phyloP scores from a whole-genome alignment of 257 asterid genomes.

The Penstemon eatonii region DNA sequence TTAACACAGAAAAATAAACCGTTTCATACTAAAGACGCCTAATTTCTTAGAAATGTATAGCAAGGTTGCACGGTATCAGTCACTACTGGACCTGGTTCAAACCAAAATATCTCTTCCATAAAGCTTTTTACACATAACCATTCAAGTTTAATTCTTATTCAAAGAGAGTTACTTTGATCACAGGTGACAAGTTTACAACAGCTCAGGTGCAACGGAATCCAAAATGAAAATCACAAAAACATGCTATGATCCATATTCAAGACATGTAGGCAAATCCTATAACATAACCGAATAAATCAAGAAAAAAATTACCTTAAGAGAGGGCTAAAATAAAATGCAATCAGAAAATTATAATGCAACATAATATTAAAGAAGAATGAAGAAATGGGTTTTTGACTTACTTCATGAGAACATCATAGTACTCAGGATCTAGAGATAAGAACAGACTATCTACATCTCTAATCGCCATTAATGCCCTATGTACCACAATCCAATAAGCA shows the following conservation, averaged over 20 bases:
- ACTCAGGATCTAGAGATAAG: conserved; percentile 86
- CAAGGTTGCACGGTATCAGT: too few species aligned
- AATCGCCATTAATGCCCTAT: conserved; percentile 96
- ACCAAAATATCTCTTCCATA: not conserved
- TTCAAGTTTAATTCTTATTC: not conserved
- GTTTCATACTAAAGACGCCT: too few species aligned
- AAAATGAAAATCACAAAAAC: not conserved
- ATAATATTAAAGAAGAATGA: not conserved
- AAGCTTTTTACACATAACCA: not conserved
- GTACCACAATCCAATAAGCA: conserved; percentile 97
- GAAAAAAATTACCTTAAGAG: not conserved
- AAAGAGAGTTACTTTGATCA: not conserved
- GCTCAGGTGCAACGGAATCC: not conserved
- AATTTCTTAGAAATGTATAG: too few species aligned
- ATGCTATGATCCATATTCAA: not conserved
- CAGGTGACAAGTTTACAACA: not conserved
- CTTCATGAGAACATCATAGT: conserved; percentile 97
- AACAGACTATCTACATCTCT: conserved; percentile 92
- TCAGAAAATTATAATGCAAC: conserved; percentile 10
- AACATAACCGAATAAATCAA: conserved; percentile 1
- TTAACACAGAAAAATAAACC: too few species aligned
- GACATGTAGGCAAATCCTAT: not conserved
- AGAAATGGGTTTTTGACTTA: conserved; percentile 35
- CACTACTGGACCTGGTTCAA: too few species aligned
- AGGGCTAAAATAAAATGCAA: not conserved